Evolutionary conservation across 805 yeast species (phyloP), one percentile per base, ranked within the genome.

Genomic region (Tetrapisispora pingtungensis): DNA sequence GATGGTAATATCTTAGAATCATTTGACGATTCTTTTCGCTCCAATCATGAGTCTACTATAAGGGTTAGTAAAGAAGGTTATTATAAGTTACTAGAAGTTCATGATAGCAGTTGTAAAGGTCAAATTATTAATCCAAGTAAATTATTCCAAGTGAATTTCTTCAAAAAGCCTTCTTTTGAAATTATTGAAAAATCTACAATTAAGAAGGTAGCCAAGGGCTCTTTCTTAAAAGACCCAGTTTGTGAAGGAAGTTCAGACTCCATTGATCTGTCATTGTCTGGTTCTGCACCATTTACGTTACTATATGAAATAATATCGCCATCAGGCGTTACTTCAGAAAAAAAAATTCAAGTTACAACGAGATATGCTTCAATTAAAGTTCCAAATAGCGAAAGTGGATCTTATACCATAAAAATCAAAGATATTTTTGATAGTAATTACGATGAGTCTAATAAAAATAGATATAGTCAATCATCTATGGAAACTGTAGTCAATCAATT

Each of bases 391-490:
- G 56, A 58, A 36, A 56, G 74, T 43, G 97, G 97, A 3, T 66
- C 62, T 14, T 83, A 81, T 58, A 71, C 69, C 40, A 82, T 84
- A 52, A 61, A 60, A 7, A 76, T 89, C 54, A 74, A 67, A 27
- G 78, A 76, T 2, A 66, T 89, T 1, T 78, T 73, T 49, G 97
- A 89, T 58, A 64, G 78, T 0, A 64, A 77, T 20, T 89, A 85
- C 55, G 63, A 68, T 45, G 72, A 55, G 55, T 61, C 63, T 45
- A 69, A 68, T 44, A 46, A 68, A 27, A 34, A 42, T 10, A 27
- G 37, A 1, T 14, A 39, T 8, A 36, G 17, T 12, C 15, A 22
- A 10, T 40, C 36, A 1, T 56, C 61, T 26, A 56, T 61, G 4
- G 65, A 64, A 19, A 58, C 77, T 24, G 55, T 49, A 2, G 62